phyloP scores from a whole-genome alignment of 441 rosid species.

The Erysimum cheiri region DNA sequence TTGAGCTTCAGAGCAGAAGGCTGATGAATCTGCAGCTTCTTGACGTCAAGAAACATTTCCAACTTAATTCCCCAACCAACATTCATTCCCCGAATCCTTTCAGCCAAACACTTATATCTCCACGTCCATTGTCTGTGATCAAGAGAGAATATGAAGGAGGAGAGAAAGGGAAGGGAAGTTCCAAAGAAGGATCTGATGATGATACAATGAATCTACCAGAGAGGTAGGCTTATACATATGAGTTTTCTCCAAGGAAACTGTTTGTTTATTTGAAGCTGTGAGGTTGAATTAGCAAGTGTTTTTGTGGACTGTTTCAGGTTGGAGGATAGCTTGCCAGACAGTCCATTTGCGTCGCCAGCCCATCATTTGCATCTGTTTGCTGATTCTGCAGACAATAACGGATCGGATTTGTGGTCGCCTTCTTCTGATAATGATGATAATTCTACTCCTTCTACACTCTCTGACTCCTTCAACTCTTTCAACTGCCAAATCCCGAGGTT shows the following conservation, averaged over 20 bases:
- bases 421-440: constrained; percentile 52
- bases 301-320: constrained; percentile 41
- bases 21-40: constrained; percentile 77
- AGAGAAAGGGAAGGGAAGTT: constrained; percentile 44
- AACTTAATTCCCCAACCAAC: constrained; percentile 60
- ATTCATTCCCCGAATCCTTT: constrained; percentile 57
- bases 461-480: constrained; percentile 49
- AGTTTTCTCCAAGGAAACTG: background rate
- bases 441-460: constrained; percentile 45
- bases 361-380: constrained; percentile 48
- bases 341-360: constrained; percentile 40
- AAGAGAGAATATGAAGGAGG: constrained; percentile 32
- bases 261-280: constrained; percentile 9
- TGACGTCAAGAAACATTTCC: constrained; percentile 65
- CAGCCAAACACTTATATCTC: constrained; percentile 56
- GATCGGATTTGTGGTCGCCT: constrained; percentile 45
- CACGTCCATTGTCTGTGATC: constrained; percentile 45
- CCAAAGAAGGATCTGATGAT: constrained; percentile 54
- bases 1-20: constrained; percentile 75
- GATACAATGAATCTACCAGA: constrained; percentile 55
- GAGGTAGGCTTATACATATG: constrained; percentile 47
- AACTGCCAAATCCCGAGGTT: constrained; percentile 81
- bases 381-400: constrained; percentile 38
- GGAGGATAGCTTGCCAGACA: constrained; percentile 49
- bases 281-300: constrained; percentile 6